Evolutionary conservation across 192 early-diverging fungal species (phyloP).

Genomic region (Backusella tuberculispora): DNA sequence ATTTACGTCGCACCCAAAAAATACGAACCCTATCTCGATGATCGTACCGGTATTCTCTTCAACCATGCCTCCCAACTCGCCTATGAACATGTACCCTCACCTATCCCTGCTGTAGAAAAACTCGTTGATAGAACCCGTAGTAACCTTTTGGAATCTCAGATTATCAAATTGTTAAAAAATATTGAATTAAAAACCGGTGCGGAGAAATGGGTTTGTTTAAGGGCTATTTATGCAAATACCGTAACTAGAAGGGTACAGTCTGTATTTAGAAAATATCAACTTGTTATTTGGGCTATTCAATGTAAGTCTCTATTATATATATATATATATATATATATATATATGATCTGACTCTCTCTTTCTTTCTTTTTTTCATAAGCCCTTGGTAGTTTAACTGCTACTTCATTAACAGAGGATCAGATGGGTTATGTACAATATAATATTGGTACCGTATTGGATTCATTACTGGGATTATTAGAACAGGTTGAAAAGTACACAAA

Average conservation of each 20-base stretch:
- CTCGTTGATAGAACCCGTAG: background rate
- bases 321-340: background rate
- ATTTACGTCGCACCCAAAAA: background rate
- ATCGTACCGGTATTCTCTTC: conserved; percentile 2
- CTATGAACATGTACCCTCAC: background rate
- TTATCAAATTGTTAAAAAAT: background rate
- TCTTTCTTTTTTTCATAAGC: conserved; percentile 10
- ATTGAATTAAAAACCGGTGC: background rate
- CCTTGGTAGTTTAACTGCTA: conserved; percentile 31
- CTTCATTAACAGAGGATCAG: conserved; percentile 36
- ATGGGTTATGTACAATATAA: conserved; percentile 41
- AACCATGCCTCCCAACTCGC: background rate
- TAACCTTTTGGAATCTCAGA: background rate
- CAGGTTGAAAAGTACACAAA: conserved; percentile 23
- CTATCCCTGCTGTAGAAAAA: background rate
- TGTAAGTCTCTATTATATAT: conserved; percentile 15
- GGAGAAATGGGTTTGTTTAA: background rate
- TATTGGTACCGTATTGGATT: conserved; percentile 34
- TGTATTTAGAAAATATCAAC: conserved; percentile 27
- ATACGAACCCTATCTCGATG: conserved; percentile 1
- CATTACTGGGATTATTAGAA: conserved; percentile 30
- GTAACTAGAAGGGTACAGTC: conserved; percentile 9
- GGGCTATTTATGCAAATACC: background rate
- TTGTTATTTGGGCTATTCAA: conserved; percentile 35
- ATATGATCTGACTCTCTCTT: background rate